Percentiles rank a stretch among this genome's conserved stretches.
Evolutionary conservation across 2,329 filamentous ascomycete species (phyloP).

Genomic region (Claviceps pazoutovae): DNA sequence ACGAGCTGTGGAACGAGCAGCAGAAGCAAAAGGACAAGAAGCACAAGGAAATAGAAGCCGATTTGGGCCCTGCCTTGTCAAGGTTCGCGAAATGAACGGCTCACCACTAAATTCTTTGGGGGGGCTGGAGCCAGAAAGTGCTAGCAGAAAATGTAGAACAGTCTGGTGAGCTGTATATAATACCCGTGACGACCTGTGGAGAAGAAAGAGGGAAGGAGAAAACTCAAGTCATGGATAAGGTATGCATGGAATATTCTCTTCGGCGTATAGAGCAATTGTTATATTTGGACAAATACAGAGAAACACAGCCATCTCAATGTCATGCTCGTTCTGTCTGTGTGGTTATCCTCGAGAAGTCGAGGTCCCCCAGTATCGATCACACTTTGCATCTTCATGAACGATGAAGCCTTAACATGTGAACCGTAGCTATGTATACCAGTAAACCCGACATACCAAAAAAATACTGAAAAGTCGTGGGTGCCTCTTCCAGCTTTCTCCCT

Average conservation of each 20-base stretch:
- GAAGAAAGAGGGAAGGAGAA: not conserved
- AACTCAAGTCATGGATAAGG: not conserved
- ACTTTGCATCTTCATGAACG: no score
- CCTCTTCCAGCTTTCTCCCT: no score
- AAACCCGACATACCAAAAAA: no score
- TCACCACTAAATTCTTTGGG: not conserved
- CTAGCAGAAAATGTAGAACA: constrained; percentile 19
- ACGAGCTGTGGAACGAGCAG: constrained; percentile 66
- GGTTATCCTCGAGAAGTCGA: no score
- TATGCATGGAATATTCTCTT: not conserved
- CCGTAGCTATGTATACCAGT: no score
- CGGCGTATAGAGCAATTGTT: not conserved
- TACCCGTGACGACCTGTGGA: constrained; percentile 5
- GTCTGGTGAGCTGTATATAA: constrained; percentile 6
- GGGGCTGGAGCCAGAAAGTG: constrained; percentile 10
- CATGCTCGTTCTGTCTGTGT: no score
- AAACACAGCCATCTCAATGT: no score
- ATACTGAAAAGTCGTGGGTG: no score
- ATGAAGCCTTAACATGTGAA: no score
- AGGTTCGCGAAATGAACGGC: constrained; percentile 60
- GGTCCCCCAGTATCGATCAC: no score
- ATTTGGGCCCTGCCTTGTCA: constrained; percentile 73
- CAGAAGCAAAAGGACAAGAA: constrained; percentile 52
- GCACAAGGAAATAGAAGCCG: constrained; percentile 48
- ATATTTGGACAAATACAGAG: not conserved